Base-by-base conservation (phyloP, 2,329 filamentous ascomycete genomes). In the Fusarium nematophilum region DNA sequence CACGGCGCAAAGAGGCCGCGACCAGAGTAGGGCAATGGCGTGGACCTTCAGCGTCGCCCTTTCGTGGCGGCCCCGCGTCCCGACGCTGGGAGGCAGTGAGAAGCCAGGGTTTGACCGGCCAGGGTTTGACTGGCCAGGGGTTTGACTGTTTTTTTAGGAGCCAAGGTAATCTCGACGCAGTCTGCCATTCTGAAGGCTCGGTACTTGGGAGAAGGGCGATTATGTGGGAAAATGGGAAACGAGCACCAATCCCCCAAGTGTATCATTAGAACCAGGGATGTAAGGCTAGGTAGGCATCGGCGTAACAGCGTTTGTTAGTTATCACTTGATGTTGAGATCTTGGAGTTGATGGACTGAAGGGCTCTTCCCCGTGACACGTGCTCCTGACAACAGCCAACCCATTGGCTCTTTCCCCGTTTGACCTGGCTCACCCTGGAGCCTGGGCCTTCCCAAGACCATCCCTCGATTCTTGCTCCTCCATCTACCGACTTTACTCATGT, bases 1-100 rank as follows among this genome's bases (percentile, higher is more conserved):
- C 91, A 94, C 66, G 90, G 90, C 25, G 87, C 88, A 4, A 95
- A 95, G 78, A 83, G 91, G 64, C 89, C 90, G 64, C 85, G 91
- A 60, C 90, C 90, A 57, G 91, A 93, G 72, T 83, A 80, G 74
- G 42, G 50, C 36, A 29, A 23, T 30, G 57, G 49, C 38, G 27
- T 45, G 40, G 36, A 29, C 10, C 15, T n/a, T 34, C 26, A n/a
- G 30, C 38, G 30, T 33, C 27, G 26, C 14, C 14, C 14, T n/a
- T 29, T 30, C 23, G 33, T 40, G 30, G 42, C 15, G 29, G 21
- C 17, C n/a, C 37, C 27, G 17, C 42, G 29, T 7, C 9, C 17
- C 13, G 21, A 17, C 13, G 9, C 18, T 17, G 7, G 44, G 21
- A 39, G 31, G 17, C 11, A 33, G n/a, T 42, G 39, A 51, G 34